Conservation (phyloP, 129 eudicot species). For the Arctium lappa region DNA sequence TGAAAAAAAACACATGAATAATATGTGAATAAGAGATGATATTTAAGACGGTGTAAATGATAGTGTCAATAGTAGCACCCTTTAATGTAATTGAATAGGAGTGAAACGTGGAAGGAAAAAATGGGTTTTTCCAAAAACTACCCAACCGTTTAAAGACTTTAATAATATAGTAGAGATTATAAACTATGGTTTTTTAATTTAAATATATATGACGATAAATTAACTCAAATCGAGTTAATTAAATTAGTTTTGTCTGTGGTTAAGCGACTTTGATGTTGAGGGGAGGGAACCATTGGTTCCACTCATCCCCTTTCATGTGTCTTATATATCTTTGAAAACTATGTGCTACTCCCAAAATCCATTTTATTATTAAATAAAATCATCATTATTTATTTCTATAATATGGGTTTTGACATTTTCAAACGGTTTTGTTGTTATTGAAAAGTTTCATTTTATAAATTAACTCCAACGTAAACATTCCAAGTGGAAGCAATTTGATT, state of each 20-base stretch:
- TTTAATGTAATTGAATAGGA: too few relatives aligned
- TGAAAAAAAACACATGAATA: too few relatives aligned
- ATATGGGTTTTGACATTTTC: background rate
- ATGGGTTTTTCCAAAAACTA: too few relatives aligned
- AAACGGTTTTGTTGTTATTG: background rate
- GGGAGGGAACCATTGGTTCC: slow-evolving; percentile 30
- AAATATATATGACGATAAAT: background rate
- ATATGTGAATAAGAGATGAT: too few relatives aligned
- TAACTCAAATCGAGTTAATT: background rate
- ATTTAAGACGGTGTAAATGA: too few relatives aligned
- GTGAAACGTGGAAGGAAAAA: too few relatives aligned
- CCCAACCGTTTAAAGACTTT: too few relatives aligned
- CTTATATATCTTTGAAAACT: slow-evolving; percentile 26
- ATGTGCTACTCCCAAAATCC: background rate
- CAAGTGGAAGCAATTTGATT: background rate
- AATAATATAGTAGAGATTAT: too few relatives aligned
- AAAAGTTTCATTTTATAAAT: too few relatives aligned
- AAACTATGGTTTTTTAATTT: too few relatives aligned
- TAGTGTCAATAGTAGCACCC: too few relatives aligned
- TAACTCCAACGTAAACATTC: background rate
- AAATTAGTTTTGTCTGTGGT: background rate
- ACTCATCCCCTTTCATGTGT: slow-evolving; percentile 13
- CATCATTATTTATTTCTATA: background rate
- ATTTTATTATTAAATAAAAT: background rate
- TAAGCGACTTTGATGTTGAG: background rate